phyloP scores from a whole-genome alignment of 768 basidiomycete genomes.

The Neoboletus subvelutipes region DNA sequence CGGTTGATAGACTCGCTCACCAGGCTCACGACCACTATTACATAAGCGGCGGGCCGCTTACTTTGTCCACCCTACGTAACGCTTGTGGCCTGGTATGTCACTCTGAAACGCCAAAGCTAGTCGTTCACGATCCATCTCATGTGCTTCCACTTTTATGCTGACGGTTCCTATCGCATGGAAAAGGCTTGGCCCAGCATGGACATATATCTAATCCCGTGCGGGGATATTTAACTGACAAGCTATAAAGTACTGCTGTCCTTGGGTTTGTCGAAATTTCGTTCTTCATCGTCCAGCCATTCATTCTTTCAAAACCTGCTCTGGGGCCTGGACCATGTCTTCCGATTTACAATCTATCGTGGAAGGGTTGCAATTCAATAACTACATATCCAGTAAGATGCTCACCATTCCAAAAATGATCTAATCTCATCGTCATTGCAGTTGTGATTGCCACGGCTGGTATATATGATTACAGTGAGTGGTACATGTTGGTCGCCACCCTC shows the following conservation, averaged over 20 bases:
- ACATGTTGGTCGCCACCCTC: too few relatives aligned
- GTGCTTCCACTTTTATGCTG: neutral
- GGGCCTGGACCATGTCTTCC: slow-evolving; percentile 19
- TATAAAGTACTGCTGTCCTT: too few relatives aligned
- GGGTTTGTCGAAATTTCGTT: neutral
- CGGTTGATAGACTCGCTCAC: too few relatives aligned
- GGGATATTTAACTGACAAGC: too few relatives aligned
- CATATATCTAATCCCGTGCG: neutral
- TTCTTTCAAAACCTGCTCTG: too few relatives aligned
- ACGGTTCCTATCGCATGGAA: neutral
- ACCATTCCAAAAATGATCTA: neutral
- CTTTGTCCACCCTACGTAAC: too few relatives aligned
- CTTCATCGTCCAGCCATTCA: neutral
- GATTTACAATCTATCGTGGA: slow-evolving; percentile 4
- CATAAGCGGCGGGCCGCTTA: too few relatives aligned
- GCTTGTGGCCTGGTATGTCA: too few relatives aligned
- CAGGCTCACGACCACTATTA: too few relatives aligned
- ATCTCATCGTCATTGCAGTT: slow-evolving; percentile 12
- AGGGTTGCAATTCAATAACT: too few relatives aligned
- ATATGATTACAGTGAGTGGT: too few relatives aligned
- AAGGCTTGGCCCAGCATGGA: neutral
- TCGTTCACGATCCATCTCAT: neutral
- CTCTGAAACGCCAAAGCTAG: neutral
- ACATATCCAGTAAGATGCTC: slow-evolving; percentile 3
- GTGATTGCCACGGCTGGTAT: neutral